Conservation (phyloP, 1,139 yeast species). For the Debaryomyces subglobosus region DNA sequence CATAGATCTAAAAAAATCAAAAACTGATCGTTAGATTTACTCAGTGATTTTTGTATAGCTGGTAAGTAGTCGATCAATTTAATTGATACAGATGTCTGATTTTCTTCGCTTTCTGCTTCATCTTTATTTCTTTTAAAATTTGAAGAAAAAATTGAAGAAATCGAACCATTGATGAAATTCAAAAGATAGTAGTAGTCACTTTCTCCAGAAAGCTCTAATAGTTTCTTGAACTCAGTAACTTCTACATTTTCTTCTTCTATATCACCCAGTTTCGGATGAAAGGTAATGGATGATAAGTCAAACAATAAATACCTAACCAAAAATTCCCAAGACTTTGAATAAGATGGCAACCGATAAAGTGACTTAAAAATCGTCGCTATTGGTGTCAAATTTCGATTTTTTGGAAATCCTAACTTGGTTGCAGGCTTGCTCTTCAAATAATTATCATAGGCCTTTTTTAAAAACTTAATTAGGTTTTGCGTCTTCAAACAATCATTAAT, state of each 20-base stretch:
- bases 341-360: conserved; percentile 23
- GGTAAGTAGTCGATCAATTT: conserved; percentile 28
- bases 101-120: conserved; percentile 18
- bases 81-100: conserved; percentile 21
- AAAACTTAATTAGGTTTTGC: conserved; percentile 36
- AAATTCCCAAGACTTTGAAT: conserved; percentile 34
- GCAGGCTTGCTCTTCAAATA: neutral
- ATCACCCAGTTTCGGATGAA: conserved; percentile 18
- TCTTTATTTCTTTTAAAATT: conserved; percentile 21
- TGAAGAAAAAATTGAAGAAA: conserved; percentile 17
- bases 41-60: conserved; percentile 24
- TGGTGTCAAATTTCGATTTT: neutral
- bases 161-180: conserved; percentile 33
- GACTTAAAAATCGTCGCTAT: conserved; percentile 18
- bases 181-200: conserved; percentile 24
- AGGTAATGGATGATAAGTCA: conserved; percentile 42
- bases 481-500: conserved; percentile 37
- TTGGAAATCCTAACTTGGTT: neutral
- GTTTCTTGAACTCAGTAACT: conserved; percentile 22
- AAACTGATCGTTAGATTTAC: conserved; percentile 21
- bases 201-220: conserved; percentile 25
- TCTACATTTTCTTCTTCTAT: conserved; percentile 20
- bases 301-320: conserved; percentile 41
- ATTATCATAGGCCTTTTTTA: conserved; percentile 4
- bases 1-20: conserved; percentile 33